A percentile compares a stretch with the other conserved stretches of the same genome.
These are phyloP conservation scores for Trichoderma gamsii DNA, from an alignment of 495 filamentous ascomycete species.

Conservation along the genomic window DNA sequence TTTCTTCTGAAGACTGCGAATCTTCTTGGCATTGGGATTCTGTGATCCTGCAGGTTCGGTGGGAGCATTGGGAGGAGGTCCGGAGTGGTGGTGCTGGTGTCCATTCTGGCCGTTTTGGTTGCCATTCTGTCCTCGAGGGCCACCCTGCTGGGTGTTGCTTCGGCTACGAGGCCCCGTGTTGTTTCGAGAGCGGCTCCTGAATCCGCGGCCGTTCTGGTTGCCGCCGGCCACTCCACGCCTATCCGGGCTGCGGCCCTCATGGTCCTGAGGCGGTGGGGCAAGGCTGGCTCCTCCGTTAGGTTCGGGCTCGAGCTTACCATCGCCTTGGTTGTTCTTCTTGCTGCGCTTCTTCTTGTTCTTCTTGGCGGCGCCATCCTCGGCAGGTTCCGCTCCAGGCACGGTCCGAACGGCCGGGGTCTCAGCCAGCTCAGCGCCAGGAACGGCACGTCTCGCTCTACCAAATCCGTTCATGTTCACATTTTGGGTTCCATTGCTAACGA, in stretches of 20 bases:
- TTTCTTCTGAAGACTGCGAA: conserved; percentile 89
- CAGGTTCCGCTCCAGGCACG: conserved; percentile 58
- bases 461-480: conserved; percentile 69
- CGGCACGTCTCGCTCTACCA: conserved; percentile 55
- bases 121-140: conserved; percentile 27
- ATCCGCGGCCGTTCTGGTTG: conserved; percentile 42
- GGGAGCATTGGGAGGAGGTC: conserved; percentile 13
- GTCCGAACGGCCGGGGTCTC: conserved; percentile 49
- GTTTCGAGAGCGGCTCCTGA: conserved; percentile 35
- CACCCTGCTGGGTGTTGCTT: conserved; percentile 24
- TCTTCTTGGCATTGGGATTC: conserved; percentile 69
- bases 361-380: conserved; percentile 75
- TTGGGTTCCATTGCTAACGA: conserved; percentile 67
- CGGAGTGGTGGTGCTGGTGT: conserved; percentile 22
- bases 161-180: conserved; percentile 29
- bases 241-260: conserved; percentile 59
- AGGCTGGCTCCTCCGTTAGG: conserved; percentile 29
- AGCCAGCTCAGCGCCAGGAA: conserved; percentile 49
- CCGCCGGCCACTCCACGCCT: conserved; percentile 41
- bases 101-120: conserved; percentile 19
- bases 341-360: conserved; percentile 99
- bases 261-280: conserved; percentile 37
- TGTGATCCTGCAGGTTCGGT: conserved; percentile 32
- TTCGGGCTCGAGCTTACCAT: conserved; percentile 24
- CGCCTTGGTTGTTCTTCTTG: conserved; percentile 69